These are phyloP conservation scores for Mucor saturninus DNA, from an alignment of 371 early-diverging fungal genomes.

Conservation along the genomic window DNA sequence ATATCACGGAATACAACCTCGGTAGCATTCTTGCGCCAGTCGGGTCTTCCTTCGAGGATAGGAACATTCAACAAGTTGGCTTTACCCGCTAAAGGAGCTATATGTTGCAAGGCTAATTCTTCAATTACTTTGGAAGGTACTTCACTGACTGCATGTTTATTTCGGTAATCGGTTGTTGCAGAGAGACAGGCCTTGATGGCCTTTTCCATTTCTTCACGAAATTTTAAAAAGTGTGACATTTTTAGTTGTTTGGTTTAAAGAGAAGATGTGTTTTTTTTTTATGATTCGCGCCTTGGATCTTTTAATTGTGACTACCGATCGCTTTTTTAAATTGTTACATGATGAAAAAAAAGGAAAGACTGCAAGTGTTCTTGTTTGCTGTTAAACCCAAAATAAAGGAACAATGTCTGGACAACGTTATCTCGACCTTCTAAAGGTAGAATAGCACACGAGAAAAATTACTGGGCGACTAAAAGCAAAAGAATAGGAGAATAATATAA, in stretches of 20 bases:
- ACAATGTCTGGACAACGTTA: background rate
- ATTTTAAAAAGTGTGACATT: constrained; percentile 32
- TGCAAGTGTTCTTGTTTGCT: background rate
- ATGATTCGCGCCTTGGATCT: background rate
- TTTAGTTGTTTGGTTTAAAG: background rate
- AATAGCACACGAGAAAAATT: background rate
- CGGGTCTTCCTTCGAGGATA: constrained; percentile 21
- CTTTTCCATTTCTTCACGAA: constrained; percentile 12
- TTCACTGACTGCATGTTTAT: constrained; percentile 3
- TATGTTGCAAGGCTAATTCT: constrained; percentile 22
- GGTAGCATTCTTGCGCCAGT: constrained; percentile 50
- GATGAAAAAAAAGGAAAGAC: background rate
- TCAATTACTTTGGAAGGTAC: constrained; percentile 20
- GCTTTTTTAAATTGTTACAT: background rate
- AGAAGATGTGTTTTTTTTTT: background rate
- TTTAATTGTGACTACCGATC: background rate
- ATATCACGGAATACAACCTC: constrained; percentile 42
- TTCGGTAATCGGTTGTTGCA: constrained; percentile 9
- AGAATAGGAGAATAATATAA: background rate
- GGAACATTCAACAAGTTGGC: constrained; percentile 25
- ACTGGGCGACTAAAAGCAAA: background rate
- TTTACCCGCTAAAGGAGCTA: constrained; percentile 28
- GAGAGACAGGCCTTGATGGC: constrained; percentile 24
- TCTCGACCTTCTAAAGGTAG: background rate
- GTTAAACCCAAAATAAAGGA: background rate